Evolutionary conservation across 805 yeast genomes (phyloP).

Genomic region (Ogataea nakhonphanomensis): DNA sequence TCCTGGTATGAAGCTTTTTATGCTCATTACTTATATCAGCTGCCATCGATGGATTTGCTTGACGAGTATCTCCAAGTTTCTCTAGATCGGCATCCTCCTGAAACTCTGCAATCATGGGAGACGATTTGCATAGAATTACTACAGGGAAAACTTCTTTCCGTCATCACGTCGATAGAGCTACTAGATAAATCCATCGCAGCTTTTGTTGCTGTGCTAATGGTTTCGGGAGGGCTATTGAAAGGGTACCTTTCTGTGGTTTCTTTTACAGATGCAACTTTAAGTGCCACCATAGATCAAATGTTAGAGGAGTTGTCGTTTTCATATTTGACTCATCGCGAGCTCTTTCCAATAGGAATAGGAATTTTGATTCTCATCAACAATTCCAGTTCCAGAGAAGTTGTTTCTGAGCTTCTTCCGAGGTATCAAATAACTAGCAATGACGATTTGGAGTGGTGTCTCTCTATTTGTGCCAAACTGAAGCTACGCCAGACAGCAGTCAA

Average conservation of each 20-base stretch:
- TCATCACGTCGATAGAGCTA: constrained; percentile 54
- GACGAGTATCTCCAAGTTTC: constrained; percentile 40
- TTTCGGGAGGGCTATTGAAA: constrained; percentile 57
- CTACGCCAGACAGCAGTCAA: constrained; percentile 55
- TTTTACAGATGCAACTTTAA: constrained; percentile 12
- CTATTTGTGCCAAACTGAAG: constrained; percentile 66
- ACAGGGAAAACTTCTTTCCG: constrained; percentile 53
- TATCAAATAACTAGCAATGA: constrained; percentile 64
- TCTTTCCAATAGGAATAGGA: constrained; percentile 71
- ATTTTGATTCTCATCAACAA: constrained; percentile 48
- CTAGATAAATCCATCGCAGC: constrained; percentile 64
- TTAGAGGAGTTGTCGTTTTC: constrained; percentile 53
- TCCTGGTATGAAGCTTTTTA: constrained; percentile 67
- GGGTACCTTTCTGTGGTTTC: constrained; percentile 29
- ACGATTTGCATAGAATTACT: constrained; percentile 52
- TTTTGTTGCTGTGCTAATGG: constrained; percentile 56
- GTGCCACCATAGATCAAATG: constrained; percentile 34
- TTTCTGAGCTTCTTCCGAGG: constrained; percentile 57
- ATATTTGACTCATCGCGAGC: constrained; percentile 46
- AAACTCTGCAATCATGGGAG: constrained; percentile 47
- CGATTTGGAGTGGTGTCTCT: constrained; percentile 75
- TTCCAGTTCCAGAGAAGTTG: constrained; percentile 40
- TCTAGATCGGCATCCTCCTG: constrained; percentile 33
- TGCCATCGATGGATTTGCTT: constrained; percentile 47
- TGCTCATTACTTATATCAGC: constrained; percentile 44